Conservation (phyloP, 306 rosid species). For the Mucuna pruriens region DNA sequence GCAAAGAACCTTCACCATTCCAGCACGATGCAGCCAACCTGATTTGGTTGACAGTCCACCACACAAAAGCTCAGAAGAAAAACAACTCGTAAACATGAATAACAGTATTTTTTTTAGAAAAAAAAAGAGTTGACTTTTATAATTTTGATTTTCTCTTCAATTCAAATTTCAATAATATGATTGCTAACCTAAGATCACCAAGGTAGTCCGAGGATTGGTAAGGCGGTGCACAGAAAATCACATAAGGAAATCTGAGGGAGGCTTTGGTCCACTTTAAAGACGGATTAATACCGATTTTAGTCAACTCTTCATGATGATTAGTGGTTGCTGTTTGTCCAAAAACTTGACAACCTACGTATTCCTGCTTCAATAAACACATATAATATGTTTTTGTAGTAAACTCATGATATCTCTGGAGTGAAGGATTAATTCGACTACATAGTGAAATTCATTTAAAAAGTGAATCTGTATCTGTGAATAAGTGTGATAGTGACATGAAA, state of each 20-base stretch:
- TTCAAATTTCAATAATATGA: not conserved
- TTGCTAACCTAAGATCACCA: slow-evolving; percentile 77
- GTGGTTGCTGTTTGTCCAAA: slow-evolving; percentile 81
- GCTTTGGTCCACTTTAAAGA: slow-evolving; percentile 68
- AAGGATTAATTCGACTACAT: no score
- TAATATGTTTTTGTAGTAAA: no score
- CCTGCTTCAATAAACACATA: slow-evolving; percentile 58
- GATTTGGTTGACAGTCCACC: slow-evolving; percentile 42
- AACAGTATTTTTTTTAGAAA: not conserved
- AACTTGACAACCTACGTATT: slow-evolving; percentile 72
- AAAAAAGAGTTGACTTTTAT: no score
- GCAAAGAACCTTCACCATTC: slow-evolving; percentile 86
- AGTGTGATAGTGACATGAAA: no score
- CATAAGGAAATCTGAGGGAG: slow-evolving; percentile 62
- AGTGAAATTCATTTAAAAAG: no score
- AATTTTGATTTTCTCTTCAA: no score
- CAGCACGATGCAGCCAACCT: slow-evolving; percentile 77
- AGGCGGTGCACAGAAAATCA: slow-evolving; percentile 94
- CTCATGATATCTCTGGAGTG: no score
- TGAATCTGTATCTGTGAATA: no score
- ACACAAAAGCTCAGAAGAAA: slow-evolving; percentile 21
- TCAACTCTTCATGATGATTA: slow-evolving; percentile 84
- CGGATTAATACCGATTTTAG: slow-evolving; percentile 68
- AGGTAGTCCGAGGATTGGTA: slow-evolving; percentile 66
- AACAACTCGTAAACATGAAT: not conserved